These are phyloP conservation scores for Microbotryum saponariae DNA, from an alignment of 1,284 basidiomycete genomes.

Conservation along the genomic window DNA sequence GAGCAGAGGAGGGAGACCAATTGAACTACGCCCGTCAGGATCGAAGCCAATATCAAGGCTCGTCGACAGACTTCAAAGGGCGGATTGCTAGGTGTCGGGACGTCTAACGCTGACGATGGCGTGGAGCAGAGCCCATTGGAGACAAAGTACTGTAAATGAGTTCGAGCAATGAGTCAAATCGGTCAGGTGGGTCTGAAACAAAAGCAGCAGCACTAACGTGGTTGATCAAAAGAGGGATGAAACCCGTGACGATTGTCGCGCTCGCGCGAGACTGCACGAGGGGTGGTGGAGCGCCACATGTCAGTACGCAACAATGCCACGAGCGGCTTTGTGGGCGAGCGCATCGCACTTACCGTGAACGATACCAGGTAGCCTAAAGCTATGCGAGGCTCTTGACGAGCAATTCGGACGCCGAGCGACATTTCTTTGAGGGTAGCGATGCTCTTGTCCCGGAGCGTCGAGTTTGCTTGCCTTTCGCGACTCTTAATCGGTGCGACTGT, in stretches of 20 bases:
- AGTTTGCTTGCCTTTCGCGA: background rate
- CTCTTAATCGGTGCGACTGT: background rate
- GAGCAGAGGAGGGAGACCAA: slow-evolving; percentile 30
- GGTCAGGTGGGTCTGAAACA: background rate
- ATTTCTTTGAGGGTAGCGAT: slow-evolving; percentile 2
- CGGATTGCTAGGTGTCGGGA: background rate
- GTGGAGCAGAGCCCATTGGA: slow-evolving; percentile 7
- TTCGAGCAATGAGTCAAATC: background rate
- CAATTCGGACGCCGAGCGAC: slow-evolving; percentile 21
- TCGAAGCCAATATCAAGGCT: slow-evolving; percentile 29
- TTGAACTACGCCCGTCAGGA: slow-evolving; percentile 28
- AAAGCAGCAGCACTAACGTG: slow-evolving; percentile 6
- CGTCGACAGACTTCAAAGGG: slow-evolving; percentile 17
- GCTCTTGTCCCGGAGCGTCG: background rate
- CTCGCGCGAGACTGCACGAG: slow-evolving; percentile 11
- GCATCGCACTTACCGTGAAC: slow-evolving; percentile 19
- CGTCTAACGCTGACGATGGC: too few species aligned
- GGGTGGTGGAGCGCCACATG: background rate
- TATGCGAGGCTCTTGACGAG: slow-evolving; percentile 8
- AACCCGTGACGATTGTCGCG: slow-evolving; percentile 19
- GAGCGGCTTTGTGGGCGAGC: background rate
- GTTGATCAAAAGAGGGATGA: slow-evolving; percentile 29
- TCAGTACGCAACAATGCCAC: background rate
- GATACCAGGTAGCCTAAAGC: slow-evolving; percentile 20
- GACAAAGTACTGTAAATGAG: slow-evolving; percentile 12